Conservation (phyloP, 23 red algal species). For the Gracilaria domingensis region DNA sequence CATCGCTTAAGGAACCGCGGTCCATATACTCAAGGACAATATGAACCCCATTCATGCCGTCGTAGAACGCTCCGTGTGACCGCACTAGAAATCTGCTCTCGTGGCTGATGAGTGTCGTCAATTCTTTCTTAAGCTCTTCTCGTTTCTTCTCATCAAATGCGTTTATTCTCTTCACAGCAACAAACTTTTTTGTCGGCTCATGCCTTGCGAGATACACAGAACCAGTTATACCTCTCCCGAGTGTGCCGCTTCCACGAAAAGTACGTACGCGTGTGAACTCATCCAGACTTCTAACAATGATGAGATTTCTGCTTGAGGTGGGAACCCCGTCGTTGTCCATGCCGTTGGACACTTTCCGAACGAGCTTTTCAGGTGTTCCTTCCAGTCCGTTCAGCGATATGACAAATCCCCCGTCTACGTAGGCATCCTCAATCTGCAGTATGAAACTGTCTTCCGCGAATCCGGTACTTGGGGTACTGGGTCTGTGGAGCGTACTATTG, state of each 20-base stretch:
- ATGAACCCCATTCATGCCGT: constrained; percentile 60
- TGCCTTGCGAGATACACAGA: constrained; percentile 77
- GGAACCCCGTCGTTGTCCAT: constrained; percentile 65
- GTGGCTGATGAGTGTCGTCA: constrained; percentile 75
- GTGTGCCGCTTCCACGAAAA: constrained; percentile 28
- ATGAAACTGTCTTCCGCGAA: constrained; percentile 67
- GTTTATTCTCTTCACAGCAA: constrained; percentile 85
- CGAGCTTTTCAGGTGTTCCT: constrained; percentile 58
- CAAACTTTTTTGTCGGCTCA: constrained; percentile 41
- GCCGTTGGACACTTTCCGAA: constrained; percentile 62
- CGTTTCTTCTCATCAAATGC: constrained; percentile 80
- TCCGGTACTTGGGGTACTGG: background rate
- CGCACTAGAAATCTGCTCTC: constrained; percentile 85
- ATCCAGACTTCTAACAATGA: constrained; percentile 72
- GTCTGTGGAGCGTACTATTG: background rate
- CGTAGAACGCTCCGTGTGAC: constrained; percentile 86
- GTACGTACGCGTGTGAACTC: constrained; percentile 63
- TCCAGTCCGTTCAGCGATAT: constrained; percentile 64
- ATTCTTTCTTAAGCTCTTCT: constrained; percentile 77
- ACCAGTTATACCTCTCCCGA: constrained; percentile 69
- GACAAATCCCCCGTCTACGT: constrained; percentile 76
- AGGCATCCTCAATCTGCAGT: constrained; percentile 68
- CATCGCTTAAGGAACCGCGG: constrained; percentile 71
- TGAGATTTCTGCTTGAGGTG: constrained; percentile 68
- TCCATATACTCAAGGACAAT: constrained; percentile 90